A percentile compares a stretch with the other conserved stretches of the same genome.
Evolutionary conservation across 805 yeast species (phyloP).

Genomic region (Saccharomycopsis javanensis): DNA sequence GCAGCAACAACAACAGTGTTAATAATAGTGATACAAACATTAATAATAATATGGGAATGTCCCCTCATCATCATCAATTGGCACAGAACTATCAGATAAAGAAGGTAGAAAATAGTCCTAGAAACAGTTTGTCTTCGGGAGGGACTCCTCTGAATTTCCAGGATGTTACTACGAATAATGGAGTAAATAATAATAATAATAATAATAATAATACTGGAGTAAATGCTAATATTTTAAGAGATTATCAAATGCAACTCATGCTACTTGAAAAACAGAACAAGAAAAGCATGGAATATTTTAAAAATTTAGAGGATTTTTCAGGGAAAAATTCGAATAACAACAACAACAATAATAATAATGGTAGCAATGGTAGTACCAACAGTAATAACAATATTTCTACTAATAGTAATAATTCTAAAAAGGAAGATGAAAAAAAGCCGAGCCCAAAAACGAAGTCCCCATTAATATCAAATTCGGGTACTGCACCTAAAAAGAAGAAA

Average conservation of each 20-base stretch:
- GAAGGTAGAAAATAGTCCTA: conserved; percentile 16
- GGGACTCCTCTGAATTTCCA: neutral
- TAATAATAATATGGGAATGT: conserved; percentile 18
- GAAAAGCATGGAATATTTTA: conserved; percentile 43
- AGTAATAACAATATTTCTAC: too few species aligned
- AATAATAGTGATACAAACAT: too few species aligned
- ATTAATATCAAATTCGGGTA: conserved; percentile 13
- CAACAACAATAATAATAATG: conserved; percentile 13
- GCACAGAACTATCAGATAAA: neutral
- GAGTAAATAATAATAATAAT: neutral
- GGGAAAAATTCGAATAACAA: neutral
- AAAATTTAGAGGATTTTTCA: conserved; percentile 28
- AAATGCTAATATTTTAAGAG: conserved; percentile 47
- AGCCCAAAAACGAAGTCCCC: conserved; percentile 9
- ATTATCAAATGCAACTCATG: conserved; percentile 73
- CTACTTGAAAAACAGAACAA: conserved; percentile 68
- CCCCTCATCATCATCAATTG: conserved; percentile 22
- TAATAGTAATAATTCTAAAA: conserved; percentile 18
- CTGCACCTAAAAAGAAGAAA: conserved; percentile 22
- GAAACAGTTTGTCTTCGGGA: neutral
- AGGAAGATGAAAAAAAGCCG: conserved; percentile 21
- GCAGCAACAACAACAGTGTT: conserved; percentile 1
- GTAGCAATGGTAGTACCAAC: conserved; percentile 12
- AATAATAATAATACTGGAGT: conserved; percentile 26
- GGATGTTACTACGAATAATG: neutral